Percentiles rank a stretch among this genome's conserved stretches.
phyloP scores from a whole-genome alignment of 2,329 filamentous ascomycete genomes.

The Fusarium citri region DNA sequence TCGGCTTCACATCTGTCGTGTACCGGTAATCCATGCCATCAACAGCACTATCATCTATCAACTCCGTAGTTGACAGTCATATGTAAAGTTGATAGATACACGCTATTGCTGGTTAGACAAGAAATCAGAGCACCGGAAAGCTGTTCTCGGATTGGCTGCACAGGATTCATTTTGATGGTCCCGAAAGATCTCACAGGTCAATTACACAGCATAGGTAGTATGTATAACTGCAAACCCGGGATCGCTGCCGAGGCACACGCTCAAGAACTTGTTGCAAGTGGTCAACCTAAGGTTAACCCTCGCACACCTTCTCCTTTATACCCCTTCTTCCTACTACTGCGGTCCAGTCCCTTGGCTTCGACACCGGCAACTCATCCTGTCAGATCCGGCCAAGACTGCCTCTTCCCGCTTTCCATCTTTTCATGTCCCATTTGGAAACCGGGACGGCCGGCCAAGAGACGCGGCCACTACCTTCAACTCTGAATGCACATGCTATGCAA shows the following conservation, averaged over 20 bases:
- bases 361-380: conserved; percentile 19
- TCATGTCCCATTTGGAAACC: not conserved
- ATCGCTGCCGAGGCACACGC: conserved; percentile 22
- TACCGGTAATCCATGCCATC: no score
- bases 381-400: conserved; percentile 15
- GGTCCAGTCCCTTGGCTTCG: not conserved
- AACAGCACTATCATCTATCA: not conserved
- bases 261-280: not conserved
- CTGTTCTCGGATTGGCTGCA: not conserved
- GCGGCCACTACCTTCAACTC: not conserved
- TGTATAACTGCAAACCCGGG: conserved; percentile 9
- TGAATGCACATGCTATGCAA: not conserved
- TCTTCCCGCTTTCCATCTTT: not conserved
- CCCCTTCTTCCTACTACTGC: not conserved
- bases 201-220: not conserved
- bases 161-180: not conserved
- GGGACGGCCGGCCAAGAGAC: conserved; percentile 1
- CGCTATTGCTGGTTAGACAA: not conserved
- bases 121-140: not conserved
- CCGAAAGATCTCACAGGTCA: no score
- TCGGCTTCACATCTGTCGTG: not conserved
- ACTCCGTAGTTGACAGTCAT: not conserved
- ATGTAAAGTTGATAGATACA: not conserved
- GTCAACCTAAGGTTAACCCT: conserved; percentile 18
- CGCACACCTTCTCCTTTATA: not conserved